Conservation (phyloP, 1,284 basidiomycete species). For the Lignosus rhinocerotis region DNA sequence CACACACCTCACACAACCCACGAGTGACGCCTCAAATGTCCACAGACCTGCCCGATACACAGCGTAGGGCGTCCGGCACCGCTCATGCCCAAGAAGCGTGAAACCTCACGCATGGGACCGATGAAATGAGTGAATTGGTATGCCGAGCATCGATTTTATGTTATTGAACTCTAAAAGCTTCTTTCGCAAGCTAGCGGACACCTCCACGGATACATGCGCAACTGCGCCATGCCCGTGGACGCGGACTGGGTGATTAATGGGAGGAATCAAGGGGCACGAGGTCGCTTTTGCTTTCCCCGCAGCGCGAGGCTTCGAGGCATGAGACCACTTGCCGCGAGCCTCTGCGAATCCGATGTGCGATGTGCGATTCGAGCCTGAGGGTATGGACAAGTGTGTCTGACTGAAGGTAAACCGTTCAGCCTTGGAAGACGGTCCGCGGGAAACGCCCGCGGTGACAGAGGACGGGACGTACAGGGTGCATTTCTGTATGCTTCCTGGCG, state of each 20-base stretch:
- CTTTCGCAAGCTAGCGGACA: background rate
- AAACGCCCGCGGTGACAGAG: background rate
- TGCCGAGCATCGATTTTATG: background rate
- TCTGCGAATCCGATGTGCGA: background rate
- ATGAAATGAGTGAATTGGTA: background rate
- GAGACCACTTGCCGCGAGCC: background rate
- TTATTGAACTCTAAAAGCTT: constrained; percentile 5
- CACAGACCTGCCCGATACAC: background rate
- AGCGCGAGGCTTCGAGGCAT: background rate
- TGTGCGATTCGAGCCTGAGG: background rate
- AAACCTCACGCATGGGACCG: background rate
- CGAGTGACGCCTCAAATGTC: background rate
- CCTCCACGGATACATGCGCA: background rate
- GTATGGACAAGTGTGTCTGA: background rate
- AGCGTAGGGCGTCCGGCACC: background rate
- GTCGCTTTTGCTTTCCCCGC: constrained; percentile 6
- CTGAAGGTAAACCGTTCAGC: background rate
- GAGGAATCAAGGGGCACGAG: constrained; percentile 7
- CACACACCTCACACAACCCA: background rate
- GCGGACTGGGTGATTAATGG: background rate
- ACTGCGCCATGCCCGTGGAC: background rate
- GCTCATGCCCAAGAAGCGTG: background rate
- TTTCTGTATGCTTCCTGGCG: background rate
- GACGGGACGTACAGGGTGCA: background rate
- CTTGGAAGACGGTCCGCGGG: background rate